Evolutionary conservation across 371 early-diverging fungal species (phyloP).

Genomic region (Mortierella sp.): DNA sequence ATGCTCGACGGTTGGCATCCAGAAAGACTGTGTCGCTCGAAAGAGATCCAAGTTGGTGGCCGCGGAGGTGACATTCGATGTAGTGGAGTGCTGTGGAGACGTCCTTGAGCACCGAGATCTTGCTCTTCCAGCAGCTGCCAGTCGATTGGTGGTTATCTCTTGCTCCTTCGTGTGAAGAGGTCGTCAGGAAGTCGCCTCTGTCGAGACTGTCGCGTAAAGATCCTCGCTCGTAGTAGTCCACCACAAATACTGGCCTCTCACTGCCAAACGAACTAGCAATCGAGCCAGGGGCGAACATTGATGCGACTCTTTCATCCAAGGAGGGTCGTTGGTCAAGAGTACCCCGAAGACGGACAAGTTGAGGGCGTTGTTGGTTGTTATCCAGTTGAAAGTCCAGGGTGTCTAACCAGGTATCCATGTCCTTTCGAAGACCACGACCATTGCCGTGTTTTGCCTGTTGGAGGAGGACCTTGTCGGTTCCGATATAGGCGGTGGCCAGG

Average conservation of each 20-base stretch:
- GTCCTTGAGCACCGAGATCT: conserved; percentile 28
- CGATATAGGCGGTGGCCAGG: conserved; percentile 24
- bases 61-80: conserved; percentile 21
- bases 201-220: conserved; percentile 35
- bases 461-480: conserved; percentile 14
- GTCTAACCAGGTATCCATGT: conserved; percentile 19
- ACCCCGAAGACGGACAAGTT: conserved; percentile 25
- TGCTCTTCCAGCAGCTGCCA: conserved; percentile 10
- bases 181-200: conserved; percentile 18
- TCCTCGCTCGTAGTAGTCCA: conserved; percentile 27
- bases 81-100: conserved; percentile 34
- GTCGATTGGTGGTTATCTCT: not conserved
- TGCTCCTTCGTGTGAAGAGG: not conserved
- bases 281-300: conserved; percentile 1
- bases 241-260: conserved; percentile 20
- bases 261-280: not conserved
- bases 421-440: conserved; percentile 5
- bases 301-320: not conserved
- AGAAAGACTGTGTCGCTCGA: conserved; percentile 27
- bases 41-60: conserved; percentile 30
- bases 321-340: not conserved
- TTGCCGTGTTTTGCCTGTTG: conserved; percentile 21
- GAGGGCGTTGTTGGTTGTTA: not conserved
- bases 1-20: conserved; percentile 27
- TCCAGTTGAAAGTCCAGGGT: not conserved